A percentile compares a stretch with the other conserved stretches of the same genome.
These are phyloP conservation scores for Chlamydomonas sp. DNA, from an alignment of 139 green algal genomes.

Conservation along the genomic window DNA sequence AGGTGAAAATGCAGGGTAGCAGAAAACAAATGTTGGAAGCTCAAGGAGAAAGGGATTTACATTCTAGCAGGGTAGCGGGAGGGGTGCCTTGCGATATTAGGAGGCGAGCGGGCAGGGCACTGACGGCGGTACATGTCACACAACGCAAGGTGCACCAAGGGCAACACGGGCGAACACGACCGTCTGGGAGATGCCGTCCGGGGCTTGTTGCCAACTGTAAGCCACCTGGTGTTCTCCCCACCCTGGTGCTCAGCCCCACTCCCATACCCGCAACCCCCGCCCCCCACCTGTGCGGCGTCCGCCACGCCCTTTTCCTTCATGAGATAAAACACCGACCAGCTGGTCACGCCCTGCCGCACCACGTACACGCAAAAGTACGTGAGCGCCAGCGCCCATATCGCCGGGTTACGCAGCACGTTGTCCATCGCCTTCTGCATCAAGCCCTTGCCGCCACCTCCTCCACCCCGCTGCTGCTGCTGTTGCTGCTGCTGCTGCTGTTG, in stretches of 20 bases:
- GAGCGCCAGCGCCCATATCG: conserved; percentile 69
- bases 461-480: not conserved
- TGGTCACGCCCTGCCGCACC: conserved; percentile 72
- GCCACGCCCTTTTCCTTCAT: conserved; percentile 76
- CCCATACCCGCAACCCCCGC: no score
- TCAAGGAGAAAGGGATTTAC: not conserved
- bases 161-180: no score
- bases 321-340: conserved; percentile 86
- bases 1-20: not conserved
- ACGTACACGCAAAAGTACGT: conserved; percentile 84
- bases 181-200: no score
- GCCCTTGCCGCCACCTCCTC: not conserved
- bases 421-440: conserved; percentile 61
- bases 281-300: conserved; percentile 67
- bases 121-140: no score
- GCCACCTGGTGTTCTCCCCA: not conserved
- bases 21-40: not conserved
- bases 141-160: no score
- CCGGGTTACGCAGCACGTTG: conserved; percentile 66
- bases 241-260: not conserved
- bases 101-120: no score
- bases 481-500: not conserved
- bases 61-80: not conserved
- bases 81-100: no score
- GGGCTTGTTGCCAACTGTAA: not conserved